phyloP scores from a whole-genome alignment of 148 eudicot genomes.

The Rhododendron williamsianum region DNA sequence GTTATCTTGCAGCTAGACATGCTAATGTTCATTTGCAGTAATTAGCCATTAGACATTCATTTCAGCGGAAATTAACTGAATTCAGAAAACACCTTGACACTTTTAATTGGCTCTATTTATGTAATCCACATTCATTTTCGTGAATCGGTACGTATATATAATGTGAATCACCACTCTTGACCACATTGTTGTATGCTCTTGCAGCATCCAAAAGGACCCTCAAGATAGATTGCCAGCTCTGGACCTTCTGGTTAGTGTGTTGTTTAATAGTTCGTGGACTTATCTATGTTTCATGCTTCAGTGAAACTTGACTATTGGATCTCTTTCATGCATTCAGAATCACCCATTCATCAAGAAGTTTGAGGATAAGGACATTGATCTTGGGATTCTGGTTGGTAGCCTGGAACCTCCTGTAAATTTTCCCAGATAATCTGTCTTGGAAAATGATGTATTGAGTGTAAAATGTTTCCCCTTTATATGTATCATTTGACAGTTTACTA shows the following conservation, averaged over 20 bases:
- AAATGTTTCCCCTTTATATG: slow-evolving; percentile 9
- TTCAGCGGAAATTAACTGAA: background rate
- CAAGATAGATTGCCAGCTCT: slow-evolving; percentile 69
- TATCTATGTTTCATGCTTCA: background rate
- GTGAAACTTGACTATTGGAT: slow-evolving; percentile 1
- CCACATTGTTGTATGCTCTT: slow-evolving; percentile 6
- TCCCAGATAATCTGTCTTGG: slow-evolving; percentile 37
- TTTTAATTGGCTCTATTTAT: background rate
- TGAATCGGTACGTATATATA: background rate
- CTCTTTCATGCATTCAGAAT: slow-evolving; percentile 39
- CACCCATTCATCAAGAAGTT: slow-evolving; percentile 94
- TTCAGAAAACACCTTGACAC: background rate
- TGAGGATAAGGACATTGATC: slow-evolving; percentile 90
- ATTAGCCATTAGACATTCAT: background rate
- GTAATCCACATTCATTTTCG: background rate
- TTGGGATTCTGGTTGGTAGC: slow-evolving; percentile 64
- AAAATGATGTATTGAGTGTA: slow-evolving; percentile 16
- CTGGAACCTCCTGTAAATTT: slow-evolving; percentile 89
- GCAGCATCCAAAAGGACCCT: slow-evolving; percentile 93
- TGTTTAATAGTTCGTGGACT: background rate
- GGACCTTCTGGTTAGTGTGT: slow-evolving; percentile 77
- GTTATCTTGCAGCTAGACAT: background rate
- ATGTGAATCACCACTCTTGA: background rate
- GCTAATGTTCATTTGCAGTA: background rate
- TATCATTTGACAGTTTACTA: background rate